phyloP scores from a whole-genome alignment of 176 grass and related monocot genomes.

The Oryza glumipatula region DNA sequence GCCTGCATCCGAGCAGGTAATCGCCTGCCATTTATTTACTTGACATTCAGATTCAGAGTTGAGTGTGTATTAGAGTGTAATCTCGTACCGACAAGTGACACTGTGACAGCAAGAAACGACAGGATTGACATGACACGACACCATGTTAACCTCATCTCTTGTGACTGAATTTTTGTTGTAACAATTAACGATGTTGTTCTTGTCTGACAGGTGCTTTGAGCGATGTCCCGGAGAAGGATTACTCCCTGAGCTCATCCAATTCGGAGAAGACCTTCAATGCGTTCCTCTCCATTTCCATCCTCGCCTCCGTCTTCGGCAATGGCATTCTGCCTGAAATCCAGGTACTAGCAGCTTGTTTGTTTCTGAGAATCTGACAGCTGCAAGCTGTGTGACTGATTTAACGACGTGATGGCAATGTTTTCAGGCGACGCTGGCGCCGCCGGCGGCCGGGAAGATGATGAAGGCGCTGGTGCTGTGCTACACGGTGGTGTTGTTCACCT shows the following conservation, averaged over 20 bases:
- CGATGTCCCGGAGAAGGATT: conserved; percentile 65
- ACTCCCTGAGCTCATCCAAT: conserved; percentile 69
- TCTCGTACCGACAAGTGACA: too few relatives aligned
- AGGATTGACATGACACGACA: too few relatives aligned
- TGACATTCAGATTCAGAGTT: too few relatives aligned
- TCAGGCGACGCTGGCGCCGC: conserved; percentile 83
- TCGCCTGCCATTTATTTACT: neutral
- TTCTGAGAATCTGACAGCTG: neutral
- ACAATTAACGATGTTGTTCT: neutral
- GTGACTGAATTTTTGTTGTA: neutral
- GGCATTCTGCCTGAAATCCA: conserved; percentile 94
- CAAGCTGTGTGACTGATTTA: neutral
- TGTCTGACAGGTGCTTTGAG: conserved; percentile 34
- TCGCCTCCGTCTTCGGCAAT: conserved; percentile 84
- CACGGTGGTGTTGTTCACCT: conserved; percentile 56
- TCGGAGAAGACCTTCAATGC: conserved; percentile 54
- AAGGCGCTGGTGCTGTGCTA: conserved; percentile 76
- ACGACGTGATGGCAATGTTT: neutral
- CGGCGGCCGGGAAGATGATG: conserved; percentile 80
- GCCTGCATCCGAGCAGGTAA: conserved; percentile 75
- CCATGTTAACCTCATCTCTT: neutral
- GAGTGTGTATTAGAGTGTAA: too few relatives aligned
- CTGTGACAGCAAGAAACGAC: too few relatives aligned
- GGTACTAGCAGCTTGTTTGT: conserved; percentile 20
- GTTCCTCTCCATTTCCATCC: conserved; percentile 82